Percentiles rank a stretch among this genome's conserved stretches.
These are phyloP conservation scores for Xylariaceae sp. DNA, from an alignment of 2,329 filamentous ascomycete species.

Conservation along the genomic window DNA sequence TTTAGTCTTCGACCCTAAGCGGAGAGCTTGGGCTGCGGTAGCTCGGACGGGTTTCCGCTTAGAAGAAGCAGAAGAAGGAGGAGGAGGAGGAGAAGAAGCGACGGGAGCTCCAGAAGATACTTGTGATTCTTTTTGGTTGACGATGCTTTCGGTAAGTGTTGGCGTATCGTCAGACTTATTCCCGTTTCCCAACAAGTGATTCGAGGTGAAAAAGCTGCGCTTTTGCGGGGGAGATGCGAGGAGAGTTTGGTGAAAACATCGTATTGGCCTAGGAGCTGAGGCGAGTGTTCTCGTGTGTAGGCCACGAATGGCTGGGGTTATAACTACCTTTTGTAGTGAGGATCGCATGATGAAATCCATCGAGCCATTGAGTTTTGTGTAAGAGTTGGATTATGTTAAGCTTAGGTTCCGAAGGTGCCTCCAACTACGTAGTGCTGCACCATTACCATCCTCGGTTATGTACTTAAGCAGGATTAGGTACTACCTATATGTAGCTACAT, in stretches of 20 bases:
- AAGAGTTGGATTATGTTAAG: too few species aligned
- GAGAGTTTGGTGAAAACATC: constrained; percentile 51
- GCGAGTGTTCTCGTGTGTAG: constrained; percentile 37
- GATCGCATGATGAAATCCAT: constrained; percentile 31
- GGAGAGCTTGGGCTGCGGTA: constrained; percentile 65
- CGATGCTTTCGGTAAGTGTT: constrained; percentile 1
- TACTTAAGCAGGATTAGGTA: too few species aligned
- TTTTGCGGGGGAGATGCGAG: constrained; percentile 52
- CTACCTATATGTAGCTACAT: too few species aligned
- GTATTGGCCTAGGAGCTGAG: constrained; percentile 33
- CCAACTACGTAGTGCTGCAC: too few species aligned
- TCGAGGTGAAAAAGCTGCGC: constrained; percentile 69
- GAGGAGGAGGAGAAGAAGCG: too few species aligned
- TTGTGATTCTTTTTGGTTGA: constrained; percentile 7
- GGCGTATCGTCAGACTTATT: constrained; percentile 28
- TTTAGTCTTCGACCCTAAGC: constrained; percentile 84
- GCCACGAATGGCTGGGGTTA: constrained; percentile 26
- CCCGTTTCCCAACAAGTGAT: constrained; percentile 53
- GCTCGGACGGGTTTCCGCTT: constrained; percentile 53
- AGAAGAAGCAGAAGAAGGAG: too few species aligned
- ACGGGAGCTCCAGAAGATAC: constrained; percentile 21
- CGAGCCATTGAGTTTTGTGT: constrained; percentile 28
- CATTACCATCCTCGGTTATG: too few species aligned
- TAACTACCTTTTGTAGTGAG: constrained; percentile 32
- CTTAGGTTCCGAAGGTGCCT: too few species aligned